A percentile compares a stretch with the other conserved stretches of the same genome.
Evolutionary conservation across 1,139 yeast species (phyloP).

Genomic region (Nakaseomyces delphensis): DNA sequence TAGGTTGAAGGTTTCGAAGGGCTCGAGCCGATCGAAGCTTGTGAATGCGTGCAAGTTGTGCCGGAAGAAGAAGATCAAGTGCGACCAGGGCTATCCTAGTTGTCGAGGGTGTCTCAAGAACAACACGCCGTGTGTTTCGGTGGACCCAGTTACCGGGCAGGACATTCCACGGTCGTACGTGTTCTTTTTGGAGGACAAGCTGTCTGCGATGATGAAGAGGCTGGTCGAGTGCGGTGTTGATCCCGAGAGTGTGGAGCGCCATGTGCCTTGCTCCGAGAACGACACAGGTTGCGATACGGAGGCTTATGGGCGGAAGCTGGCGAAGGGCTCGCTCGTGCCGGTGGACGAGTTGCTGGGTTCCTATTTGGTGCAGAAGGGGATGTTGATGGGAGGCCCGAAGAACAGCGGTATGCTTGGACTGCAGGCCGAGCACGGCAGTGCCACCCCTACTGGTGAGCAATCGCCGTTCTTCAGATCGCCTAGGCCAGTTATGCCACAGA

Average conservation of each 20-base stretch:
- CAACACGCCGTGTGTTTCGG: constrained; percentile 65
- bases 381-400: constrained; percentile 15
- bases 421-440: neutral
- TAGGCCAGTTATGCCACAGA: constrained; percentile 10
- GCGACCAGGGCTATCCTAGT: constrained; percentile 76
- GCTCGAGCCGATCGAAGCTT: constrained; percentile 35
- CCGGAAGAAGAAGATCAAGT: constrained; percentile 65
- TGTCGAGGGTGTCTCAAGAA: constrained; percentile 66
- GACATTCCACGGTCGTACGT: constrained; percentile 79
- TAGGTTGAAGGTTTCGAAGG: neutral
- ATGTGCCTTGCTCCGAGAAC: constrained; percentile 21
- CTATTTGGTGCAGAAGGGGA: constrained; percentile 21
- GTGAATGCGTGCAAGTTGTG: constrained; percentile 83
- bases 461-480: constrained; percentile 6
- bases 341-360: constrained; percentile 18
- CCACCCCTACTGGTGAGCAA: constrained; percentile 6
- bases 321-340: constrained; percentile 16
- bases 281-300: constrained; percentile 22
- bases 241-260: constrained; percentile 20
- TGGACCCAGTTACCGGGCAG: constrained; percentile 83
- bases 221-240: constrained; percentile 39
- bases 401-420: neutral
- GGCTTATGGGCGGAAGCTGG: constrained; percentile 17
- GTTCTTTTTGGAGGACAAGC: constrained; percentile 58
- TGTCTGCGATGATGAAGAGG: constrained; percentile 46